A percentile compares a stretch with the other conserved stretches of the same genome.
Evolutionary conservation across 2,329 filamentous ascomycete genomes (phyloP).

Genomic region (Verticillium nubilum): DNA sequence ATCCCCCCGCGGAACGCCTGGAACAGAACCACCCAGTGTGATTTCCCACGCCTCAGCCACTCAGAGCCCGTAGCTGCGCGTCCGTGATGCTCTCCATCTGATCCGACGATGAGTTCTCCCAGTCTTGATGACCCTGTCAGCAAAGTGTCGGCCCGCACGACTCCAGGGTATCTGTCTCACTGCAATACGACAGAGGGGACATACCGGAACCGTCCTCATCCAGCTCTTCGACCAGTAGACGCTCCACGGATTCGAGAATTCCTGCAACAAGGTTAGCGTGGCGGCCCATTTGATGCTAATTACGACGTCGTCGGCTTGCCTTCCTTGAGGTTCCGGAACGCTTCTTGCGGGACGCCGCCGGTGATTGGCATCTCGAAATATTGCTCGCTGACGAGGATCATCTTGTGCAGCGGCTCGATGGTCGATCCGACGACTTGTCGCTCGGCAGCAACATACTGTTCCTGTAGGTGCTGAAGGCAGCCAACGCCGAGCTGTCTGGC

Average conservation of each 20-base stretch:
- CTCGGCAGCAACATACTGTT: conserved; percentile 37
- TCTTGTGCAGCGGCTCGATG: conserved; percentile 34
- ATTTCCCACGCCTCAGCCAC: conserved; percentile 16
- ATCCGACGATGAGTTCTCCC: conserved; percentile 53
- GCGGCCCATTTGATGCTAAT: neutral
- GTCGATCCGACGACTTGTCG: conserved; percentile 35
- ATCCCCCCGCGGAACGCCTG: neutral
- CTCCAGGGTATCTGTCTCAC: conserved; percentile 29
- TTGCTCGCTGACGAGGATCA: conserved; percentile 34
- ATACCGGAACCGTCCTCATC: conserved; percentile 57
- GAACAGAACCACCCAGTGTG: neutral
- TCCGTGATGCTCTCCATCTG: conserved; percentile 45
- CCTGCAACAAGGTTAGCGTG: neutral
- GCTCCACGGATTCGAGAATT: neutral
- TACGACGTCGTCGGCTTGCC: neutral
- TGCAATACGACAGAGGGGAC: conserved; percentile 24
- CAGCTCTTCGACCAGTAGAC: conserved; percentile 39
- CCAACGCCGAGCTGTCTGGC: conserved; percentile 33
- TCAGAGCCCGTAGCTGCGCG: conserved; percentile 30
- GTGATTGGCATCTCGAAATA: conserved; percentile 23
- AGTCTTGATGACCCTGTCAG: conserved; percentile 36
- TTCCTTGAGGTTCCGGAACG: neutral
- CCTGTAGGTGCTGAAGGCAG: conserved; percentile 40
- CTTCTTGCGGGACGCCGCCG: neutral
- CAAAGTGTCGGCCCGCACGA: conserved; percentile 20